Conservation (phyloP, 805 yeast genomes). For the Metahyphopichia silvanorum region DNA sequence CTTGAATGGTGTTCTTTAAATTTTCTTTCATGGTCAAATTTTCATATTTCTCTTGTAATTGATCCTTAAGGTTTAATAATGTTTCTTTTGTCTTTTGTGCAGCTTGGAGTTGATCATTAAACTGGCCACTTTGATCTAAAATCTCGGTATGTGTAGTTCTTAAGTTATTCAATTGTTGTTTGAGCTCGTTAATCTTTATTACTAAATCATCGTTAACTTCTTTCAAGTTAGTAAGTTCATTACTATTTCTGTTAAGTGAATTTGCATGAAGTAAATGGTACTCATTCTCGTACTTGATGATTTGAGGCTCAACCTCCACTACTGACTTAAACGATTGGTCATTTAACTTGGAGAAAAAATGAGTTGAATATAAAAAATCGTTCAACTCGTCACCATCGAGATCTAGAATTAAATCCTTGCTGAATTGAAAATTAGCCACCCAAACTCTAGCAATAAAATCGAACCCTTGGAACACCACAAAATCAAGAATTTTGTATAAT, state of each 20-base stretch:
- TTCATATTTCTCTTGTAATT: conserved; percentile 22
- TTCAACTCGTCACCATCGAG: conserved; percentile 23
- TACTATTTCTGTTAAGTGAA: conserved; percentile 32
- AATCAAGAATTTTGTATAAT: conserved; percentile 23
- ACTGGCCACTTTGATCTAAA: conserved; percentile 27
- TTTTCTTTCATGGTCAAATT: conserved; percentile 36
- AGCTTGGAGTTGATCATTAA: conserved; percentile 13
- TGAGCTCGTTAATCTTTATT: conserved; percentile 22
- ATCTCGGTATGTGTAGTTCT: conserved; percentile 36
- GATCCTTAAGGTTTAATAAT: conserved; percentile 10
- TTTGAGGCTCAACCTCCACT: conserved; percentile 17
- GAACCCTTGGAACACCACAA: conserved; percentile 38
- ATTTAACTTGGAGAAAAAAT: conserved; percentile 10
- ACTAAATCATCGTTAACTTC: conserved; percentile 35
- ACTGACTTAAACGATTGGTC: conserved; percentile 8
- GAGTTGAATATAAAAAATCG: conserved; percentile 14
- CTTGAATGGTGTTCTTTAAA: conserved; percentile 34
- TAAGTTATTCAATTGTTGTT: conserved; percentile 24
- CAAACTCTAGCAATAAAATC: conserved; percentile 29
- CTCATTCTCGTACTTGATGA: conserved; percentile 36
- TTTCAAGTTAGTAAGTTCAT: conserved; percentile 34
- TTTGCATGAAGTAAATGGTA: conserved; percentile 36
- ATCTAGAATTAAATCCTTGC: conserved; percentile 11
- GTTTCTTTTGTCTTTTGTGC: conserved; percentile 17
- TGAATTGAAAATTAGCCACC: conserved; percentile 17